phyloP scores from a whole-genome alignment of 257 asterid species.

The Fraxinus excelsior region DNA sequence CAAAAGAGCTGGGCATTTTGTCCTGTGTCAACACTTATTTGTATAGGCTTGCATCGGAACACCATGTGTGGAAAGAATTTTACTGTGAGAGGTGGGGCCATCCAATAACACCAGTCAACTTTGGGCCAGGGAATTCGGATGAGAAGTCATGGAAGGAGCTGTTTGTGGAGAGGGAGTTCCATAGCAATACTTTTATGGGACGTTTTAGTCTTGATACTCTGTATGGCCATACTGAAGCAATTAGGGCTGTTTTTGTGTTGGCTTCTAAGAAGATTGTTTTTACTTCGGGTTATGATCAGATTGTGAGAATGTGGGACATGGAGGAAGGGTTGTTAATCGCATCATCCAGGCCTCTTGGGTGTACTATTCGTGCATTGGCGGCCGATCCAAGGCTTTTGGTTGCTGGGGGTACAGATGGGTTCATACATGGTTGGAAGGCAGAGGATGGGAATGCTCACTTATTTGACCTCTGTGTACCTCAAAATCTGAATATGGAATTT shows the following conservation, averaged over 20 bases:
- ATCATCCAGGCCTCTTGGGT: constrained; percentile 81
- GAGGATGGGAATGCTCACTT: constrained; percentile 75
- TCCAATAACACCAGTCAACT: constrained; percentile 38
- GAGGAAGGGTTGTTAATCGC: constrained; percentile 86
- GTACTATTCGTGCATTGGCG: constrained; percentile 91
- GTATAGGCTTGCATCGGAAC: constrained; percentile 78
- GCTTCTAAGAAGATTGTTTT: constrained; percentile 79
- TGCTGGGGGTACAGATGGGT: constrained; percentile 96
- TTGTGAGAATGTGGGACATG: constrained; percentile 90
- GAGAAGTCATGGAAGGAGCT: constrained; percentile 91
- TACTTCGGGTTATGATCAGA: constrained; percentile 95
- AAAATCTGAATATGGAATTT: constrained; percentile 59
- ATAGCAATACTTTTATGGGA: constrained; percentile 86
- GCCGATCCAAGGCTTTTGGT: constrained; percentile 81
- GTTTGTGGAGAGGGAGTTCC: constrained; percentile 87
- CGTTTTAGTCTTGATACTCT: constrained; percentile 70
- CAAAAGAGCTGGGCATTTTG: constrained; percentile 83
- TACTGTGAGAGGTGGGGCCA: constrained; percentile 95
- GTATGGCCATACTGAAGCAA: constrained; percentile 91
- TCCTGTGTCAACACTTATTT: constrained; percentile 76
- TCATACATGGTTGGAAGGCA: constrained; percentile 92
- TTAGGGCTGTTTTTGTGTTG: constrained; percentile 70
- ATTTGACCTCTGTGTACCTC: constrained; percentile 68
- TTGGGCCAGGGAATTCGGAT: constrained; percentile 46
- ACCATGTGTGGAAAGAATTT: constrained; percentile 84